phyloP scores from a whole-genome alignment of 78 protist genomes.

The Dictyostelium capitatum region DNA sequence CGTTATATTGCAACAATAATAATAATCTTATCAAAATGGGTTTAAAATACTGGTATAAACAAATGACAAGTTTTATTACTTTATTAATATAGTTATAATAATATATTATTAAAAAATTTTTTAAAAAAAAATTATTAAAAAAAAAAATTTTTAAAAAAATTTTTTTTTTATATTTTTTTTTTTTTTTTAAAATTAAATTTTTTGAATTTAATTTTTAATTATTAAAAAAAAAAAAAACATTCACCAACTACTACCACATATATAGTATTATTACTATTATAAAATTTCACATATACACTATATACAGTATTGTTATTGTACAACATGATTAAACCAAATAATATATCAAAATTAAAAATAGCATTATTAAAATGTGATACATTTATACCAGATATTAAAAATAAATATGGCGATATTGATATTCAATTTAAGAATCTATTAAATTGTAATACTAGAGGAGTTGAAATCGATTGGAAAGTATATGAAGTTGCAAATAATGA shows the following conservation, averaged over 20 bases:
- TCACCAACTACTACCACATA: no score
- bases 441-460: not conserved
- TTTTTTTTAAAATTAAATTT: not conserved
- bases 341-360: slow-evolving; percentile 32
- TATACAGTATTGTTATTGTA: no score
- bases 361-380: slow-evolving; percentile 72
- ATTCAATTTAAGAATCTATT: slow-evolving; percentile 45
- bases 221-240: not conserved
- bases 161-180: not conserved
- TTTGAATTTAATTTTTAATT: not conserved
- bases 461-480: slow-evolving; percentile 28
- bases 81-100: no score
- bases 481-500: slow-evolving; percentile 27
- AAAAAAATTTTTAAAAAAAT: no score
- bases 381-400: slow-evolving; percentile 63
- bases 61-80: no score
- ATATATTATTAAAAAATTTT: no score
- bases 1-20: no score
- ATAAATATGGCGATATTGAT: slow-evolving; percentile 69
- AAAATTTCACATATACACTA: no score
- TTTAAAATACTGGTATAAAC: no score
- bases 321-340: not conserved
- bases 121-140: no score
- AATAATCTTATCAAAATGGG: no score
- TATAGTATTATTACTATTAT: no score